Evolutionary conservation across 164 flowering plant genomes (phyloP).

Genomic region (Magnolia officinalis): DNA sequence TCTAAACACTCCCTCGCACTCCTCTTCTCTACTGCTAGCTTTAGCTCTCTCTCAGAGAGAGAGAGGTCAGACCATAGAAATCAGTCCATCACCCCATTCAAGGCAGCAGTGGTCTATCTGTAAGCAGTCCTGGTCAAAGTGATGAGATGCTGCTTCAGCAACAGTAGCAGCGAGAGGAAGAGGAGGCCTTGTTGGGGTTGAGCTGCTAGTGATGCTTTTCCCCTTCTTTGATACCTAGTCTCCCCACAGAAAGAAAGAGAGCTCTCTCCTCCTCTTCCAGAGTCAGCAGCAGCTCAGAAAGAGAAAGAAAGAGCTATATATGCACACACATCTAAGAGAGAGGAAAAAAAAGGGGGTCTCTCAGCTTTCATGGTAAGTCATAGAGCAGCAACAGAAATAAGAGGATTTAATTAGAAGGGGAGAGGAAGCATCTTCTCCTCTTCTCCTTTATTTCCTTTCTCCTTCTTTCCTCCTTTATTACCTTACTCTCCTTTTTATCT

Average conservation of each 20-base stretch:
- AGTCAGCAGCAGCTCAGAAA: not conserved
- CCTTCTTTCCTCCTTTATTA: not conserved
- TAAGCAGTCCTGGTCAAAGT: not conserved
- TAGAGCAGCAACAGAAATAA: not conserved
- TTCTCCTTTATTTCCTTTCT: not conserved
- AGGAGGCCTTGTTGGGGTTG: too few relatives aligned
- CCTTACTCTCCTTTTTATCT: not conserved
- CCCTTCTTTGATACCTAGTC: slow-evolving; percentile 1
- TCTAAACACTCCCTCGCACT: slow-evolving; percentile 18
- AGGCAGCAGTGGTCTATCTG: not conserved
- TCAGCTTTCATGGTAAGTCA: slow-evolving; percentile 10
- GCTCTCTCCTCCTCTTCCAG: not conserved
- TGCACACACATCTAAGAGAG: not conserved
- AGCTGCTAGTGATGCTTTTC: not conserved
- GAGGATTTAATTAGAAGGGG: too few relatives aligned
- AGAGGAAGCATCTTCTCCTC: not conserved
- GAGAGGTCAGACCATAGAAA: not conserved
- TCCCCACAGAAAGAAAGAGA: not conserved
- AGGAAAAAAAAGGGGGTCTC: not conserved
- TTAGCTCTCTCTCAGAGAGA: not conserved
- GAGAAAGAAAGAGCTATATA: not conserved
- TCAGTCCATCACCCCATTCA: not conserved
- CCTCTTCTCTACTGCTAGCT: not conserved
- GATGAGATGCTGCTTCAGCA: slow-evolving; percentile 1
- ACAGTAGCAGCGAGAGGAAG: not conserved